These are phyloP conservation scores for Podila epigama DNA, from an alignment of 192 early-diverging fungal genomes.

Conservation along the genomic window DNA sequence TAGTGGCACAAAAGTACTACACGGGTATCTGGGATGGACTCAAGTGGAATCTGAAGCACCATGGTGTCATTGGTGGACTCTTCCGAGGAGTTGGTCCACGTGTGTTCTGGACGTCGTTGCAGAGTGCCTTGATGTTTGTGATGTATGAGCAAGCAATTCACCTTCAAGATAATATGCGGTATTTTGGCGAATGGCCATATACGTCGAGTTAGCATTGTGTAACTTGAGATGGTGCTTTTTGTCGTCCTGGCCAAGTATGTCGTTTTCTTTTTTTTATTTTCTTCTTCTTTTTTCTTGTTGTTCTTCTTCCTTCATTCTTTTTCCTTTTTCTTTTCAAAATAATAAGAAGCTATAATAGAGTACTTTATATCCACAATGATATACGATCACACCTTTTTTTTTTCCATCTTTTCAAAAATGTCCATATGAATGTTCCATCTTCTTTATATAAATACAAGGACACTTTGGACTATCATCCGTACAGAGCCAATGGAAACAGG, in stretches of 20 bases:
- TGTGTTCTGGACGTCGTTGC: conserved; percentile 75
- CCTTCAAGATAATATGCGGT: conserved; percentile 53
- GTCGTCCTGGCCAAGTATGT: background rate
- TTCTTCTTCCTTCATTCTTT: background rate
- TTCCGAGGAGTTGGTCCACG: conserved; percentile 79
- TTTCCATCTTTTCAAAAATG: too few species aligned
- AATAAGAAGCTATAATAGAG: too few species aligned
- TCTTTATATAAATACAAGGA: too few species aligned
- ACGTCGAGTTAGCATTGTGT: conserved; percentile 1
- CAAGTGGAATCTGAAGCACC: conserved; percentile 63
- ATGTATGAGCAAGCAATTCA: conserved; percentile 68
- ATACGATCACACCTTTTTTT: too few species aligned
- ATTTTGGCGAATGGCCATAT: conserved; percentile 40
- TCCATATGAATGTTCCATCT: too few species aligned
- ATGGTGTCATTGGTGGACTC: conserved; percentile 62
- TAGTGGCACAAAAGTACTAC: conserved; percentile 51
- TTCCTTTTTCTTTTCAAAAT: background rate
- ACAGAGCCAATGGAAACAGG: too few species aligned
- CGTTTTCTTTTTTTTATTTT: background rate
- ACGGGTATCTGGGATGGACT: conserved; percentile 62
- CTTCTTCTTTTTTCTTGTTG: background rate
- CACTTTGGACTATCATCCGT: too few species aligned
- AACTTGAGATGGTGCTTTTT: background rate
- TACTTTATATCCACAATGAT: too few species aligned
- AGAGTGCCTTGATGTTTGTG: conserved; percentile 77